Percentiles rank a stretch among this genome's conserved stretches.
Conservation (phyloP, 1,284 basidiomycete genomes). For the Entoloma clypeatum region DNA sequence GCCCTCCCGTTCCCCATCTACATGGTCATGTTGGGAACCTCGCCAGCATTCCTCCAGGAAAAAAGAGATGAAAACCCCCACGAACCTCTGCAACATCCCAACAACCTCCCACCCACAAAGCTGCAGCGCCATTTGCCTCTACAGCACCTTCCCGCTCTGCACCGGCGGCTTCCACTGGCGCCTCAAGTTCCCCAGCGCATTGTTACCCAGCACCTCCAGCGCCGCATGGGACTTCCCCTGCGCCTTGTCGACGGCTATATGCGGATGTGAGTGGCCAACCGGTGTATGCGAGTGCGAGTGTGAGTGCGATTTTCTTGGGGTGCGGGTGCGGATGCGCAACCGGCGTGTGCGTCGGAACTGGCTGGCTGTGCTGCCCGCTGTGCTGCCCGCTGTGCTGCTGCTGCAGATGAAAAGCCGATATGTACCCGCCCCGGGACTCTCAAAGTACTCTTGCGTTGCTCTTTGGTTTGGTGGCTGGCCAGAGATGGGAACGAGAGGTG, state of each 20-base stretch:
- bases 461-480: conserved; percentile 15
- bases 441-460: too few relatives aligned
- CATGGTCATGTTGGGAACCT: conserved; percentile 9
- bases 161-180: conserved; percentile 52
- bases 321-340: too few relatives aligned
- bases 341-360: too few relatives aligned
- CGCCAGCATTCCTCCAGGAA: background rate
- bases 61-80: conserved; percentile 10
- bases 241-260: conserved; percentile 40
- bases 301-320: too few relatives aligned
- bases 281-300: background rate
- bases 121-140: conserved; percentile 66
- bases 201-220: conserved; percentile 38
- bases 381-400: too few relatives aligned
- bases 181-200: too few relatives aligned
- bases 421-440: too few relatives aligned
- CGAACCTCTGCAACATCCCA: conserved; percentile 45
- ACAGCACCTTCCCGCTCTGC: conserved; percentile 49
- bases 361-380: too few relatives aligned
- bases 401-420: too few relatives aligned
- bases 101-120: conserved; percentile 66
- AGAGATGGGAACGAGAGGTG: too few relatives aligned
- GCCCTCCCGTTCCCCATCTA: conserved; percentile 76
- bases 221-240: conserved; percentile 51
- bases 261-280: conserved; percentile 15